These are phyloP conservation scores for sunflower (Helianthus annuus) DNA, from an alignment of 129 eudicot genomes.

Conservation along the genomic window DNA sequence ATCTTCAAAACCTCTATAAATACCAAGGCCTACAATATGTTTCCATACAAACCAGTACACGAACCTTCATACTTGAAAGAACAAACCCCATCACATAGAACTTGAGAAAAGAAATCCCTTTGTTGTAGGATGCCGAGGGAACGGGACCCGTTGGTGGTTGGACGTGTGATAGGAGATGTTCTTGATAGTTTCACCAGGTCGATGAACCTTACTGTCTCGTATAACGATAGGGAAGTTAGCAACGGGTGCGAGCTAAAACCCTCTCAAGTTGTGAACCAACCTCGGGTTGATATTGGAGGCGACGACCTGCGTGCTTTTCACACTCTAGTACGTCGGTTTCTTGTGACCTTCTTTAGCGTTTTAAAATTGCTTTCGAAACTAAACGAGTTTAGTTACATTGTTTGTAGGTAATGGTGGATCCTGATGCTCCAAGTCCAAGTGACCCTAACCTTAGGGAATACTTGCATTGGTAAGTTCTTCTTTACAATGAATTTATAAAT, in stretches of 20 bases:
- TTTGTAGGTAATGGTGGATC: conserved; percentile 83
- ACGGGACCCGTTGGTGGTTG: conserved; percentile 65
- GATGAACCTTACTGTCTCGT: conserved; percentile 41
- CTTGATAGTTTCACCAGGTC: conserved; percentile 60
- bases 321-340: conserved; percentile 50
- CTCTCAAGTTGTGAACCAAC: conserved; percentile 66
- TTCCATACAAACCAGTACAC: conserved; percentile 25
- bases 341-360: neutral
- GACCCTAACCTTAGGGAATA: conserved; percentile 78
- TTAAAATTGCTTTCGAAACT: neutral
- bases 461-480: conserved; percentile 65
- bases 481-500: neutral
- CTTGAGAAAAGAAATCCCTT: neutral
- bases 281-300: conserved; percentile 79
- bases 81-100: neutral
- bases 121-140: conserved; percentile 45
- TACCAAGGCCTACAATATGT: conserved; percentile 21
- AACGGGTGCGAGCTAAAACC: conserved; percentile 78
- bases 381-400: conserved; percentile 3
- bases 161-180: conserved; percentile 68
- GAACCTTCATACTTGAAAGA: conserved; percentile 9
- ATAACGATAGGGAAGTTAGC: conserved; percentile 39
- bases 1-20: conserved; percentile 32
- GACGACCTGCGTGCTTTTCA: conserved; percentile 70
- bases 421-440: conserved; percentile 96